Evolutionary conservation across 352 stramenopile genomes (phyloP).

Genomic region (Pythium scleroteichum): DNA sequence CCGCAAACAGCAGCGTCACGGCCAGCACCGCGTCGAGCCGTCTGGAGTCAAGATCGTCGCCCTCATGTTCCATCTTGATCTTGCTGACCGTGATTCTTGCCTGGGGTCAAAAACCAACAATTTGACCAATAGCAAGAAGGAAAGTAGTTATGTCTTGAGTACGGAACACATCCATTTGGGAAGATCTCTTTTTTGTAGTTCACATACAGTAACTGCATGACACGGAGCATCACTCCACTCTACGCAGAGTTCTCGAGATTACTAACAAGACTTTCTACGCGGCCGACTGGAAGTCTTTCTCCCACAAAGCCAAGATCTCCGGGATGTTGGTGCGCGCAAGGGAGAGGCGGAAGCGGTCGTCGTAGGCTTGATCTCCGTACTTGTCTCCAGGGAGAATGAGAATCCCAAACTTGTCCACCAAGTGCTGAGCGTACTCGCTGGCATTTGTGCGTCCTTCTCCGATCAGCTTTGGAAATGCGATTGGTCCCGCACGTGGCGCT

Average conservation of each 20-base stretch:
- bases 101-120: background rate
- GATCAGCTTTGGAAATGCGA: slow-evolving; percentile 40
- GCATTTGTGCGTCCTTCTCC: slow-evolving; percentile 4
- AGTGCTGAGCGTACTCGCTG: slow-evolving; percentile 27
- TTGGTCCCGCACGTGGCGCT: slow-evolving; percentile 32
- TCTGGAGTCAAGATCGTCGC: slow-evolving; percentile 12
- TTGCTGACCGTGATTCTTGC: background rate
- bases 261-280: background rate
- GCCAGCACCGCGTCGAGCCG: slow-evolving; percentile 53
- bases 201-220: too few species aligned
- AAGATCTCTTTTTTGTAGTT: too few species aligned
- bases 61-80: slow-evolving; percentile 12
- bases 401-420: slow-evolving; percentile 37
- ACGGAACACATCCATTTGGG: too few species aligned
- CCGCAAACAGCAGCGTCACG: slow-evolving; percentile 53
- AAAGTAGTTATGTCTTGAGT: too few species aligned
- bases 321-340: slow-evolving; percentile 36
- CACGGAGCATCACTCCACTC: too few species aligned
- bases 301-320: slow-evolving; percentile 33
- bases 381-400: slow-evolving; percentile 38
- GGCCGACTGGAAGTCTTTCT: slow-evolving; percentile 21
- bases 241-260: too few species aligned
- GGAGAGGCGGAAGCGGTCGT: slow-evolving; percentile 36
- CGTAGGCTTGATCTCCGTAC: slow-evolving; percentile 27
- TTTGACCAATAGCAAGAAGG: background rate